Base-by-base conservation (phyloP, 202 grass and related monocot species). In the Setaria italica region DNA sequence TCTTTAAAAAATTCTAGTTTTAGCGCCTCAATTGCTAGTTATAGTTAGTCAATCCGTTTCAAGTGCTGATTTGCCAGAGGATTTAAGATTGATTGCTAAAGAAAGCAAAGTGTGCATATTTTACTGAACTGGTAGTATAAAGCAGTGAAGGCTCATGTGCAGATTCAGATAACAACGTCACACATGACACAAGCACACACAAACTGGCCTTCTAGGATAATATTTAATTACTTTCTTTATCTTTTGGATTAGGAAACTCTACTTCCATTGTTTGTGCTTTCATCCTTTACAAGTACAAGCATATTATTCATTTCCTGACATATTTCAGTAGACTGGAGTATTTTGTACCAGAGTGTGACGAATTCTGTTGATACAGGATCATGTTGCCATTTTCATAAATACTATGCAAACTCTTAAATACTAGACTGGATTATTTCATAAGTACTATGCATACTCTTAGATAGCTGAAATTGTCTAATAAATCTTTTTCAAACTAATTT, bases 31-130 rank as follows among this genome's bases (percentile, higher is more conserved):
- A 13, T 47, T 75, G 21, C 75, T 75, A 80, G 70, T 16, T 65
- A 11, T 50, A 76, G 76, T 16, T 56, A 55, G 33, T 45, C 2
- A 35, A 77, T 69, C 45, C 14, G 29, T 46, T 4, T 3, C 25
- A 3, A 12, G 1, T 41, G 16, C 30, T 81, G 33, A 42, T 71
- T 62, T 49, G 70, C 33, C 64, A 77, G 32, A 72, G 56, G 29
- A 34, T 47, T 70, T 64, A 54, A 37, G 9, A 83, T 29, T 67
- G 11, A 13, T 35, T 37, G 29, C 59, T 54, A 76, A 55, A 80
- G 12, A 29, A 29, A 78, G 41, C 80, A 84, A 84, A 84, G 69
- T 75, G 34, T 30, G 34, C 11, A 11, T 80, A 79, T 39, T 76
- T 76, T 87, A 80, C 19, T 84, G 42, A 2, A 29, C 62, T 45